These are phyloP conservation scores for Calvatia gigantea DNA, from an alignment of 768 basidiomycete genomes.

Conservation along the genomic window DNA sequence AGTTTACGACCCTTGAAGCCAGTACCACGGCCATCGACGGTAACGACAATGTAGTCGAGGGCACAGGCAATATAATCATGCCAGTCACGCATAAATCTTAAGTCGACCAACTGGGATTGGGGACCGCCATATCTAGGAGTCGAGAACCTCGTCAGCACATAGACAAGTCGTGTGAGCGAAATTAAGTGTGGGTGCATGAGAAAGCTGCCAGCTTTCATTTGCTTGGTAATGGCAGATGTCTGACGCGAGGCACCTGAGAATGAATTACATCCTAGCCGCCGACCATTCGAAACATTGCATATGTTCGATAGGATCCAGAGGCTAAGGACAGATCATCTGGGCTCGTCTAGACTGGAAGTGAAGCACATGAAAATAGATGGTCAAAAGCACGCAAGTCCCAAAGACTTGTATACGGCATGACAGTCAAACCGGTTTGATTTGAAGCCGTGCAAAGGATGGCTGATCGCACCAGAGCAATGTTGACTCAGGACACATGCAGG, in stretches of 20 bases:
- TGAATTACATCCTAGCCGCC: neutral
- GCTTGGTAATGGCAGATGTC: neutral
- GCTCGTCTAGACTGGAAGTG: conserved; percentile 1
- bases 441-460: neutral
- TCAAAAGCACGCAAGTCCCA: neutral
- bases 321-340: neutral
- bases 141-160: neutral
- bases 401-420: neutral
- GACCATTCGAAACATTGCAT: neutral
- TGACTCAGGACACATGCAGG: neutral
- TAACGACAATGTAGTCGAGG: conserved; percentile 80
- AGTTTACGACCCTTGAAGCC: conserved; percentile 84
- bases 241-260: neutral
- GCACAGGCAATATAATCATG: conserved; percentile 81
- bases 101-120: conserved; percentile 71
- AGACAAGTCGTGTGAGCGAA: neutral
- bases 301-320: neutral
- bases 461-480: neutral
- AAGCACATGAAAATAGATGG: neutral
- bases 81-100: conserved; percentile 74
- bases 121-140: conserved; percentile 84
- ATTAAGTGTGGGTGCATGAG: neutral
- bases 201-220: neutral
- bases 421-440: neutral
- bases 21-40: conserved; percentile 92